A percentile compares a stretch with the other conserved stretches of the same genome.
phyloP scores from a whole-genome alignment of 805 yeast genomes.

The Schwanniomyces yamadae region DNA sequence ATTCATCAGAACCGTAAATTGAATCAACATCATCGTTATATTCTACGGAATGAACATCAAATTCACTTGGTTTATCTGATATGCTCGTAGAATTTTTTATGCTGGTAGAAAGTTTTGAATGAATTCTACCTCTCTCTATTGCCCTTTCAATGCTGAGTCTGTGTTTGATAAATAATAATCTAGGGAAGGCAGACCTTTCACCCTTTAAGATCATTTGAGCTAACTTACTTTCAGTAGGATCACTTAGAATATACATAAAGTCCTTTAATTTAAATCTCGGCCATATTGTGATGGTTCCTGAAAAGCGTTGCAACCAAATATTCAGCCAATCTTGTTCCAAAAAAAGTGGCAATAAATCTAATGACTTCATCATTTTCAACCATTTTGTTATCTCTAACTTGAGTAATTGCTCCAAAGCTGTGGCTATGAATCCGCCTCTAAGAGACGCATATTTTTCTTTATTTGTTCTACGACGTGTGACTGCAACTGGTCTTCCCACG shows the following conservation, averaged over 20 bases:
- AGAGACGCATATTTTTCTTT: conserved; percentile 40
- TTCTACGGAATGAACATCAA: conserved; percentile 4
- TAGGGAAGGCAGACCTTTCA: conserved; percentile 64
- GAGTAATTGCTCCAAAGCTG: conserved; percentile 68
- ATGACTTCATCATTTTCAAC: conserved; percentile 61
- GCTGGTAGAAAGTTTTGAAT: conserved; percentile 15
- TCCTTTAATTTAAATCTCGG: conserved; percentile 63
- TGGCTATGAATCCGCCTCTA: conserved; percentile 74
- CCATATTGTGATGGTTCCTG: conserved; percentile 76
- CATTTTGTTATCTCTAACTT: conserved; percentile 77
- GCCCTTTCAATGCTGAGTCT: conserved; percentile 64
- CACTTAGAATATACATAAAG: conserved; percentile 61
- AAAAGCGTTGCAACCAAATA: conserved; percentile 69
- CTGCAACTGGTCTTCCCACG: conserved; percentile 73
- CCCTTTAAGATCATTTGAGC: conserved; percentile 59
- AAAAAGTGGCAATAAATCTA: conserved; percentile 66
- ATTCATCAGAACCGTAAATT: conserved; percentile 4
- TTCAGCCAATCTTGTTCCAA: conserved; percentile 80
- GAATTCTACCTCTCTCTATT: conserved; percentile 51
- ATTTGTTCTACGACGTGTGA: conserved; percentile 42
- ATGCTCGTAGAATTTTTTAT: conserved; percentile 9
- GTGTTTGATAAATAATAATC: conserved; percentile 61
- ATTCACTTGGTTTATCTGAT: conserved; percentile 2
- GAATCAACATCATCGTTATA: conserved; percentile 6
- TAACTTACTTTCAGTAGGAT: conserved; percentile 62